Evolutionary conservation across 495 filamentous ascomycete species (phyloP).

Genomic region (Peziza echinospora): DNA sequence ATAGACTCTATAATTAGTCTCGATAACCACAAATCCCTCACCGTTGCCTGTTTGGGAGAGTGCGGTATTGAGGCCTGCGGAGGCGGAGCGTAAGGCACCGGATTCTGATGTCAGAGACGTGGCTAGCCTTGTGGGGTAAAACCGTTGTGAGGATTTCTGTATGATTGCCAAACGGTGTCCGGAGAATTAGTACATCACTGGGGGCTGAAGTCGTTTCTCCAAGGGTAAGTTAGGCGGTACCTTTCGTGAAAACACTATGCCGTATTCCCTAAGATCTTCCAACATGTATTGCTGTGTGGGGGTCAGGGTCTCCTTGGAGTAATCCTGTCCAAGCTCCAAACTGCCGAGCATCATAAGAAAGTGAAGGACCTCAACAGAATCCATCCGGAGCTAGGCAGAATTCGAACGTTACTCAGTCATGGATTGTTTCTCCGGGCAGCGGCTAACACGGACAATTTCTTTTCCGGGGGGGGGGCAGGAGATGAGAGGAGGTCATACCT

Average conservation of each 20-base stretch:
- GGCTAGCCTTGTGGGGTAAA: constrained; percentile 85
- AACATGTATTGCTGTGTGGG: constrained; percentile 69
- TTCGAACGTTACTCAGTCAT: neutral
- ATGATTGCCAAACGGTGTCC: constrained; percentile 22
- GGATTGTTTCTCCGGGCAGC: neutral
- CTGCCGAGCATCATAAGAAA: constrained; percentile 93
- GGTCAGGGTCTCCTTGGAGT: constrained; percentile 58
- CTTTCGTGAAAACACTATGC: constrained; percentile 53
- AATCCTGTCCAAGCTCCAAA: constrained; percentile 73
- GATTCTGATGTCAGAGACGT: constrained; percentile 84
- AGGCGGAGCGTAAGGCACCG: constrained; percentile 38
- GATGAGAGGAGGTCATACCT: constrained; percentile 23
- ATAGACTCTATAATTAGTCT: constrained; percentile 98
- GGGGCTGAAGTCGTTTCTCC: neutral
- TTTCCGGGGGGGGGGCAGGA: neutral
- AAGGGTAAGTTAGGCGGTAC: neutral
- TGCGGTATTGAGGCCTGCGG: constrained; percentile 31
- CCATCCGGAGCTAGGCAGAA: constrained; percentile 38
- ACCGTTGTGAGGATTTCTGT: constrained; percentile 35
- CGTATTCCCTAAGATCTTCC: constrained; percentile 66
- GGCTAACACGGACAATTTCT: neutral
- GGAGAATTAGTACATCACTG: neutral
- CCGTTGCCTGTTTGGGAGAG: constrained; percentile 27
- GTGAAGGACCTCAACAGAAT: constrained; percentile 75
- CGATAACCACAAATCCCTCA: constrained; percentile 77